Conservation (phyloP, 202 grass and related monocot genomes). For the Schoenoplectus tabernaemontani region DNA sequence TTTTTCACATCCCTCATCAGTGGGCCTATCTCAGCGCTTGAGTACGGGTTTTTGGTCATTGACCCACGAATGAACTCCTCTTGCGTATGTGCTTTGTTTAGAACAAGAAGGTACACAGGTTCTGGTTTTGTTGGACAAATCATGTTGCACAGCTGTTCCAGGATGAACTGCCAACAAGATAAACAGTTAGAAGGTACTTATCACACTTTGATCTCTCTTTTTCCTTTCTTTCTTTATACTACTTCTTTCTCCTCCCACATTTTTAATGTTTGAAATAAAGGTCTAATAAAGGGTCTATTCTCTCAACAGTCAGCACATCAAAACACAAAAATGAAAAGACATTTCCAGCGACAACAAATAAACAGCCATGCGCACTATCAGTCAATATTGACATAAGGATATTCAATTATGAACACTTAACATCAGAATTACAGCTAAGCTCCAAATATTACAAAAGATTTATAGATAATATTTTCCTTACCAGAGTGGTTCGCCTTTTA, state of each 20-base stretch:
- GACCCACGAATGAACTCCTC: conserved; percentile 98
- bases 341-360: neutral
- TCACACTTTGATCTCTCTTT: neutral
- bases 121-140: conserved; percentile 94
- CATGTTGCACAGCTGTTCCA: conserved; percentile 97
- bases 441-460: neutral
- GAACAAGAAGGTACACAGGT: conserved; percentile 79
- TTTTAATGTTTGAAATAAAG: neutral
- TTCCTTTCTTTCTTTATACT: neutral
- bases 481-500: conserved; percentile 80
- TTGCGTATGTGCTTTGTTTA: conserved; percentile 95
- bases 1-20: conserved; percentile 99
- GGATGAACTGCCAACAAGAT: conserved; percentile 69
- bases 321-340: neutral
- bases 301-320: neutral
- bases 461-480: conserved; percentile 28
- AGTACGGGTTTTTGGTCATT: conserved; percentile 94
- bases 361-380: neutral
- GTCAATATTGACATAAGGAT: conserved; percentile 1
- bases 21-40: conserved; percentile 77
- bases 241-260: neutral
- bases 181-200: neutral
- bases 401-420: neutral
- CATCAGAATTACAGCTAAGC: neutral
- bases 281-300: neutral